These are phyloP conservation scores for Coemansia sp. DNA, from an alignment of 192 early-diverging fungal species.

Conservation along the genomic window DNA sequence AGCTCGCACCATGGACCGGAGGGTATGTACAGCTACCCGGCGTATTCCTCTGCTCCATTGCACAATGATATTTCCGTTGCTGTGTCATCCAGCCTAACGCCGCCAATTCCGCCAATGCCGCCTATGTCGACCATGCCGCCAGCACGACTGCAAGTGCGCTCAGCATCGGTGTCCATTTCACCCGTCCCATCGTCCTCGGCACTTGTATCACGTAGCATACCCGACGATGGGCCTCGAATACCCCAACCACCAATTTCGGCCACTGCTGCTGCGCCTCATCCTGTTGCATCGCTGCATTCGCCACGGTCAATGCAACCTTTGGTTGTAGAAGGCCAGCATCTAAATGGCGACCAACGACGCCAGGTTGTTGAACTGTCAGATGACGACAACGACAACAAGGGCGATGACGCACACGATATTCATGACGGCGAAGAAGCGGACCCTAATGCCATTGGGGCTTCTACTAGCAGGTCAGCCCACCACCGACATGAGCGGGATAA, in stretches of 20 bases:
- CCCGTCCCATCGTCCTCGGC: slow-evolving; percentile 18
- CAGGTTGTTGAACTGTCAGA: slow-evolving; percentile 20
- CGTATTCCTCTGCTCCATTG: not conserved
- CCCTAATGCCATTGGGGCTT: not conserved
- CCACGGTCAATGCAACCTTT: not conserved
- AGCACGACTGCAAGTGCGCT: not conserved
- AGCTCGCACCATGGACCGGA: not conserved
- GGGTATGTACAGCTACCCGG: not conserved
- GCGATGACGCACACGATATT: not conserved
- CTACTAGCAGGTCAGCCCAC: not conserved
- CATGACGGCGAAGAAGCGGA: not conserved
- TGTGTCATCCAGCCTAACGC: not conserved
- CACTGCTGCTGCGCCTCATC: not conserved
- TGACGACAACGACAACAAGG: slow-evolving; percentile 8
- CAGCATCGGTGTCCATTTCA: slow-evolving; percentile 25
- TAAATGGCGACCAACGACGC: not conserved
- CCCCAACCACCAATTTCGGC: not conserved
- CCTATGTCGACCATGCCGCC: not conserved
- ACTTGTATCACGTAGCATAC: not conserved
- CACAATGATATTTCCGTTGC: not conserved
- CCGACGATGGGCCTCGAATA: not conserved
- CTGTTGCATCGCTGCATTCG: slow-evolving; percentile 2
- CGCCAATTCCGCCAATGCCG: not conserved
- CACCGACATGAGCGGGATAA: not conserved
- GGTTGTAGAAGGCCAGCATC: slow-evolving; percentile 1